Evolutionary conservation across 202 grass and related monocot genomes (phyloP), one percentile per base, ranked within the genome.

Genomic region (Panicum virgatum): DNA sequence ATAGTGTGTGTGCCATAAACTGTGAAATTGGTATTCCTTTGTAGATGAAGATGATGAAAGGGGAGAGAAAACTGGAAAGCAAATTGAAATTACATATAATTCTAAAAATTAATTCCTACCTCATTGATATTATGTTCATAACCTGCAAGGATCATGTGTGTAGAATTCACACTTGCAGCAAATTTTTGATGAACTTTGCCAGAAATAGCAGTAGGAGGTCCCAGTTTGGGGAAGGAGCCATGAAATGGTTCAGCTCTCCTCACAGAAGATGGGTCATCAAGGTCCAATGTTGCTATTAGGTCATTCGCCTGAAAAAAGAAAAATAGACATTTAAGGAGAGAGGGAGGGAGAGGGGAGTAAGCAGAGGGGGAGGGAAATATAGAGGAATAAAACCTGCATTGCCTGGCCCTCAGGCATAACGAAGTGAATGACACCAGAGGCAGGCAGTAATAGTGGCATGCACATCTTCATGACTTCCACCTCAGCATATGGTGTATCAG

Each of bases 391-490:
- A 82, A 99, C 96, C 91, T 96, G 91, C 96, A 99, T 93, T 62
- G 96, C 92, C 85, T 99, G 96, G 80, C 96, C 96, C 86, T 99
- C 96, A 76, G 96, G 86, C 90, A 99, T 91, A 71, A 87, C 70
- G 70, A 92, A 99, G 62, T 96, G 93, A 82, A 99, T 96, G 53
- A 90, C 80, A 82, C 96, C 96, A 83, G 93, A 94, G 61, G 96
- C 93, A 78, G 96, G 96, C 45, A 99, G 77, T 65, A 99, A 86
- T 46, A 99, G 83, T 46, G 96, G 96, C 96, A 99, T 99, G 93
- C 96, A 99, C 96, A 99, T 99, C 77, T 99, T 99, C 96, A 99
- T 99, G 60, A 99, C 92, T 72, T 99, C 96, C 73, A 99, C 93
- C 71, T 99, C 96, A 75, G 93, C 96, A 78, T 99, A 99, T 66